Evolutionary conservation across 208 protist genomes (phyloP).

Genomic region (Tetramitus jugosus): DNA sequence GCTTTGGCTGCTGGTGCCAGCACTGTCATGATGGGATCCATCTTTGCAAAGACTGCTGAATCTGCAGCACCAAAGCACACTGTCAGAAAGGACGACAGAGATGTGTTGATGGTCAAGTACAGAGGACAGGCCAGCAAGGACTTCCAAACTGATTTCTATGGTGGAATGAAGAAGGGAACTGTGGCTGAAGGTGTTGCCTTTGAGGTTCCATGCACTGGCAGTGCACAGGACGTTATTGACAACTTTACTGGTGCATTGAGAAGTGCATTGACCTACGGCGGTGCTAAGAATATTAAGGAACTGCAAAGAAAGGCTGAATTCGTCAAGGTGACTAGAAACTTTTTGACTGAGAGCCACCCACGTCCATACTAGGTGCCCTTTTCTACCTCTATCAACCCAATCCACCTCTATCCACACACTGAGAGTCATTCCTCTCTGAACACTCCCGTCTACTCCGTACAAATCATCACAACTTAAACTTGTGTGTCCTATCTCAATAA

Average conservation of each 20-base stretch:
- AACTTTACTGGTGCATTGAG: conserved; percentile 55
- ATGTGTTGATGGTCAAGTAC: not conserved
- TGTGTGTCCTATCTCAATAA: too few relatives aligned
- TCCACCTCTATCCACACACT: too few relatives aligned
- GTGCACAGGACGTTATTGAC: conserved; percentile 23
- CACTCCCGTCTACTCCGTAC: too few relatives aligned
- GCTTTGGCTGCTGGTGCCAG: conserved; percentile 71
- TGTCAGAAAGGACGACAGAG: not conserved
- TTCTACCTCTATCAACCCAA: too few relatives aligned
- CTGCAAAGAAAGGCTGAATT: conserved; percentile 66
- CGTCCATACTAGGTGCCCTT: too few relatives aligned
- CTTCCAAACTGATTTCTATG: conserved; percentile 24
- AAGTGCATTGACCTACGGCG: conserved; percentile 76
- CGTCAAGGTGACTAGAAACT: conserved; percentile 61
- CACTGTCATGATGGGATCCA: conserved; percentile 74
- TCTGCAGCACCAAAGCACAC: not conserved
- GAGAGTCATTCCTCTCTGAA: too few relatives aligned
- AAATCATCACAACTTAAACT: too few relatives aligned
- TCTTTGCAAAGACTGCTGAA: conserved; percentile 71
- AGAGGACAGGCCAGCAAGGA: conserved; percentile 21
- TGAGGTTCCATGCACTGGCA: not conserved
- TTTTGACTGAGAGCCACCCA: not conserved
- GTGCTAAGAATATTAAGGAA: conserved; percentile 56
- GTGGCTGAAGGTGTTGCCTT: conserved; percentile 18
- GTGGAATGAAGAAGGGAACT: conserved; percentile 22